Conservation (phyloP, 2,329 filamentous ascomycete species). For the Cordyceps farinosa region DNA sequence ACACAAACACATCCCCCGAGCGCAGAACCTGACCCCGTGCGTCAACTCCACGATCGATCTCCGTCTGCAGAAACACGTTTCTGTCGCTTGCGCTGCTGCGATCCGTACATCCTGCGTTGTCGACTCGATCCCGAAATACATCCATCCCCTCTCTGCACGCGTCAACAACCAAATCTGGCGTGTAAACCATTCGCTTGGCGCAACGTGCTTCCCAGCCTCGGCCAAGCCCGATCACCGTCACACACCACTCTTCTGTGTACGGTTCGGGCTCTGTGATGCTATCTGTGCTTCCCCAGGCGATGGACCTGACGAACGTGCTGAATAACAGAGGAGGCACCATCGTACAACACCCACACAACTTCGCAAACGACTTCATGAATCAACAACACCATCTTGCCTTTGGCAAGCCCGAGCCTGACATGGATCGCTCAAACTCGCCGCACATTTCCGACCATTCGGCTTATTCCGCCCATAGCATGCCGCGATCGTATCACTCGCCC, state of each 20-base stretch:
- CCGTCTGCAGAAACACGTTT: not conserved
- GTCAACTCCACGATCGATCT: conserved; percentile 11
- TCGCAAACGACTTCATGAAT: conserved; percentile 31
- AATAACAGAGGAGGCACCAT: conserved; percentile 44
- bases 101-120: not conserved
- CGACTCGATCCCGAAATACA: not conserved
- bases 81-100: not conserved
- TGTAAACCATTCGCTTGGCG: not conserved
- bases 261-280: conserved; percentile 32
- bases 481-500: conserved; percentile 52
- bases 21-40: conserved; percentile 13
- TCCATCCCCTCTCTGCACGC: not conserved
- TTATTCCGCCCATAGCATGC: conserved; percentile 49
- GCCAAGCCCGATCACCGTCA: conserved; percentile 5
- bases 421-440: conserved; percentile 55
- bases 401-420: conserved; percentile 36
- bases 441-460: conserved; percentile 59
- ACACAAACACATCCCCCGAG: not conserved
- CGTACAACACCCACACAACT: conserved; percentile 29
- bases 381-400: conserved; percentile 31
- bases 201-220: not conserved
- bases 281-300: conserved; percentile 44
- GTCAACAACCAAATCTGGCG: not conserved
- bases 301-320: conserved; percentile 52
- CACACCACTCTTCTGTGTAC: conserved; percentile 15